Evolutionary conservation across 2,329 filamentous ascomycete genomes (phyloP).

Genomic region (Corinectria fuckeliana): DNA sequence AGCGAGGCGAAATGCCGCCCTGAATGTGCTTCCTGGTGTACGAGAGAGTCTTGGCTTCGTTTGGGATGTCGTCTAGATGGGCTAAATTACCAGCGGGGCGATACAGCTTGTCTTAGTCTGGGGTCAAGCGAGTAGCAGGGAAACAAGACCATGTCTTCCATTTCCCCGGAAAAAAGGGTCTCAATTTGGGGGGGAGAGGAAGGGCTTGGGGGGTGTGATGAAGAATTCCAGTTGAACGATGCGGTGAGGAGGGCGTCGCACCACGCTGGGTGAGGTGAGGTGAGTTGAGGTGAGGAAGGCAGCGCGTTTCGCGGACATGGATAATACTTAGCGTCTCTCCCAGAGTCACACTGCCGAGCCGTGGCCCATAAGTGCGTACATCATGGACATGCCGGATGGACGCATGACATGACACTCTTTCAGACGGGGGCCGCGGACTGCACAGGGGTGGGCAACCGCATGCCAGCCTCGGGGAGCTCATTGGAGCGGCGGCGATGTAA

Average conservation of each 20-base stretch:
- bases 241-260: conserved; percentile 3
- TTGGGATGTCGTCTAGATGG: conserved; percentile 1
- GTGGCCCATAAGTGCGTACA: conserved; percentile 8
- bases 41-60: conserved; percentile 2
- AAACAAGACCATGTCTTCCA: neutral
- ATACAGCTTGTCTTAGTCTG: neutral
- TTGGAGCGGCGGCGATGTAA: conserved; percentile 11
- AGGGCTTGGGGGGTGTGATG: neutral
- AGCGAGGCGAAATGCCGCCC: neutral
- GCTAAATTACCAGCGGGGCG: conserved; percentile 11
- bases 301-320: conserved; percentile 7
- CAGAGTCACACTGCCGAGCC: conserved; percentile 5
- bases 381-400: conserved; percentile 20
- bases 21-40: neutral
- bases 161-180: conserved; percentile 1
- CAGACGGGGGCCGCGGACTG: conserved; percentile 21
- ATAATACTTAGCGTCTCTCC: neutral
- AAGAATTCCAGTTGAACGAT: conserved; percentile 15
- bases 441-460: conserved; percentile 28
- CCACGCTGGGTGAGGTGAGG: neutral
- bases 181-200: neutral
- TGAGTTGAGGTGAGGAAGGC: neutral
- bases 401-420: conserved; percentile 35
- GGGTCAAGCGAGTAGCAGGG: neutral
- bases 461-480: conserved; percentile 21